These are phyloP conservation scores for Discostella pseudostelligera DNA, from an alignment of 108 stramenopile species.

Conservation along the genomic window DNA sequence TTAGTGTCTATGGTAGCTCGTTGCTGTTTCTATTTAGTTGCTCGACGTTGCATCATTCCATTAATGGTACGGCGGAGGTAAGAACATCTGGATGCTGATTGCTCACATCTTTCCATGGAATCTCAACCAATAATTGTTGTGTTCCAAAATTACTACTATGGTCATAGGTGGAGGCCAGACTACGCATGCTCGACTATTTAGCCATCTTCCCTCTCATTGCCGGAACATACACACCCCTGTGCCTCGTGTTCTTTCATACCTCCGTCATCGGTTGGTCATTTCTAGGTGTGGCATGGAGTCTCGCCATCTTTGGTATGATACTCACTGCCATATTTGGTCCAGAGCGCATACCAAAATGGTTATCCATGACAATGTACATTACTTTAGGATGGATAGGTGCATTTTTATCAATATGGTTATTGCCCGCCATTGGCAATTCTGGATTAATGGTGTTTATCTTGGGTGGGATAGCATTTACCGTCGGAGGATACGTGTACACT, in stretches of 20 bases:
- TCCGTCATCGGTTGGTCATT: constrained; percentile 77
- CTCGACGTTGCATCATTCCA: constrained; percentile 70
- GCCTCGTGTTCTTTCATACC: constrained; percentile 64
- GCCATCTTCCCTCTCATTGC: constrained; percentile 83
- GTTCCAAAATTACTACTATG: no score
- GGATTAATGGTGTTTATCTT: constrained; percentile 53
- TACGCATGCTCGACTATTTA: constrained; percentile 71
- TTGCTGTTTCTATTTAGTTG: constrained; percentile 65
- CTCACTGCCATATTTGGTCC: constrained; percentile 48
- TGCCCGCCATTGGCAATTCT: constrained; percentile 38
- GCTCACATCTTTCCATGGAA: neutral
- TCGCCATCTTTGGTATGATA: constrained; percentile 62
- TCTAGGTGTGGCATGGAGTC: constrained; percentile 64
- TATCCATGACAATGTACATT: constrained; percentile 77
- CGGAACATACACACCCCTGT: constrained; percentile 84
- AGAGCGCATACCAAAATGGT: constrained; percentile 68
- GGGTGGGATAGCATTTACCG: constrained; percentile 66
- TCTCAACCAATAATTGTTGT: no score
- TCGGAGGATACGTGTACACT: constrained; percentile 64
- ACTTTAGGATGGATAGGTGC: constrained; percentile 84
- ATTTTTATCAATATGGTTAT: constrained; percentile 56
- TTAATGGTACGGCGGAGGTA: constrained; percentile 43
- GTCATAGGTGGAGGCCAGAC: constrained; percentile 49
- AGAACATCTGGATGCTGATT: neutral
- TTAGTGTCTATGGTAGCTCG: constrained; percentile 63